Conservation (phyloP, 257 asterid genomes). For the Lycium barbarum region DNA sequence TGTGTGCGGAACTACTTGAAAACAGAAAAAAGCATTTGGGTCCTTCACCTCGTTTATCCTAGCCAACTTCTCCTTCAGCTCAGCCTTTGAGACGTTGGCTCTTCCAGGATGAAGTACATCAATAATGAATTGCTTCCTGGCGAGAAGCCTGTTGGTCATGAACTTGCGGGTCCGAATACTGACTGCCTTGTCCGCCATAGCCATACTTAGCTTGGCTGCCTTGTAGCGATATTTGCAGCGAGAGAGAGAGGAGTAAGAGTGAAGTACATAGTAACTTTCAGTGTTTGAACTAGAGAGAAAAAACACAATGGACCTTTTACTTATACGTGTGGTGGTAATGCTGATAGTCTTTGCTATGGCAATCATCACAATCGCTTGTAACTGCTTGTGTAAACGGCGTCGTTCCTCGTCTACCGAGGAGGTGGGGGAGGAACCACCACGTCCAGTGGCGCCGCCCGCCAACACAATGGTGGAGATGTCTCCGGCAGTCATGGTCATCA, state of each 20-base stretch:
- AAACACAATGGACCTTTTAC: too few relatives aligned
- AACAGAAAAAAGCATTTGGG: conserved; percentile 33
- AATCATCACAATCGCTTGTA: too few relatives aligned
- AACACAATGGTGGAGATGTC: too few relatives aligned
- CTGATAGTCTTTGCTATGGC: too few relatives aligned
- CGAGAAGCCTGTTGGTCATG: conserved; percentile 39
- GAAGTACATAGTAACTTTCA: too few relatives aligned
- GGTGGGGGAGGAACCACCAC: too few relatives aligned
- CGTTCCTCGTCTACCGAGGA: too few relatives aligned
- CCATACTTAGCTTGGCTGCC: neutral
- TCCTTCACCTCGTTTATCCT: conserved; percentile 38
- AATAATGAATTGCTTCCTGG: conserved; percentile 37
- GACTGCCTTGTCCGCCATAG: conserved; percentile 37
- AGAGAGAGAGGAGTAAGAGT: neutral
- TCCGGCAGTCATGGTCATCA: too few relatives aligned
- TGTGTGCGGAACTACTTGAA: conserved; percentile 40
- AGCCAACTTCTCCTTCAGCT: conserved; percentile 35
- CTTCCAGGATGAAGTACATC: conserved; percentile 42
- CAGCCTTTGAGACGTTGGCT: conserved; percentile 38
- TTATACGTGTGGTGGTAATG: too few relatives aligned
- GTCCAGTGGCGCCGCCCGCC: too few relatives aligned
- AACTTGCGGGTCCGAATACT: conserved; percentile 38
- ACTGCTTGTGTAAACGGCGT: too few relatives aligned
- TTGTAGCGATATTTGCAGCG: neutral
- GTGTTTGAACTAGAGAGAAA: too few relatives aligned